Base-by-base conservation (phyloP, 768 basidiomycete species). In the Podaxis carcinomalis region DNA sequence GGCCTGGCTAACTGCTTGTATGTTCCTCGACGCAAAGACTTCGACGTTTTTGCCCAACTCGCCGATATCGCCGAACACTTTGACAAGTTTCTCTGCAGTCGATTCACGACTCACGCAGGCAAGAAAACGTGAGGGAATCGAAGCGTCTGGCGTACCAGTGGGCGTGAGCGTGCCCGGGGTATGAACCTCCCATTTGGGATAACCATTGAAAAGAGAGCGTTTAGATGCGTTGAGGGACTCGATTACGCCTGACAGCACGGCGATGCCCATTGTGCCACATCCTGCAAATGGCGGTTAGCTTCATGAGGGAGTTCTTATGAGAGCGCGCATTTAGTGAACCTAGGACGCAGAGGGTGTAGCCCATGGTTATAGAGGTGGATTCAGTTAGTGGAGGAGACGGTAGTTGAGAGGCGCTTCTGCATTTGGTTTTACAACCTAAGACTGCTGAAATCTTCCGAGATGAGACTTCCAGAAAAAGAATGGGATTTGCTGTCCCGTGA, bases 261-360 rank as follows among this genome's bases (percentile, higher is more conserved):
- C 95, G 67, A 98, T 76, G 60, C 97, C 97, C 97, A 99, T 98
- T 10, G 96, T 98, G 60, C 97, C 97, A 74, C 97, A 98, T 80
- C 96, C 97, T 89, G 68, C 19, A 61, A 62, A 51, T 63, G 59
- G 25, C 59, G 56, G 56, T 67, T 58, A 63, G 65, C 64, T 62
- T 67, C 57, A 61, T 58, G 57, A 55, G 37, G 65, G 60, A 63
- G 25, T 42, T 39, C 61, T 46, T 21, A 3, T 19, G 25, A 28
- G 58, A 51, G 47, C 36, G 63, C 58, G 52, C 60, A 37, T 46
- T 62, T 42, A 65, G 59, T 63, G 79, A 42, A 79, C 94, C 94
- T 78, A 97, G 75, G 28, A 95, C 86, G 69, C 93, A 94, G 57
- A 96, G 84, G 55, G 92, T 95, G 74, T 97, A 96, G 19, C 93